Evolutionary conservation across 2,329 filamentous ascomycete species (phyloP).

Genomic region (Coniochaeta pulveracea): DNA sequence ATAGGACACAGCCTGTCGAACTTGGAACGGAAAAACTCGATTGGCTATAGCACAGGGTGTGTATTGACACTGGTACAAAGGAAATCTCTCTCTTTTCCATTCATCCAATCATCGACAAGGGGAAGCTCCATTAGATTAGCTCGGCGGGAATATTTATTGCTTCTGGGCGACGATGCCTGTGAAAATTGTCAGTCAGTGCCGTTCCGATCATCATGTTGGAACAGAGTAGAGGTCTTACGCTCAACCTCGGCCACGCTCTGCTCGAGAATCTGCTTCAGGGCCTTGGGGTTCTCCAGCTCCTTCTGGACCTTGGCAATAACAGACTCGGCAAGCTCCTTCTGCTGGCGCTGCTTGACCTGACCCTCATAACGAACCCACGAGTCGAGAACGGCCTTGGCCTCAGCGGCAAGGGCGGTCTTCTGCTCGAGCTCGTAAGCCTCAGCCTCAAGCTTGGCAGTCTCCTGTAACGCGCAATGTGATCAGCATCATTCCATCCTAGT

Average conservation of each 20-base stretch:
- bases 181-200: neutral
- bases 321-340: constrained; percentile 85
- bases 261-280: constrained; percentile 92
- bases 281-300: constrained; percentile 96
- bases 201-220: neutral
- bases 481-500: constrained; percentile 4
- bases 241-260: constrained; percentile 95
- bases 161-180: constrained; percentile 54
- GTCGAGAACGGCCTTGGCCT: constrained; percentile 93
- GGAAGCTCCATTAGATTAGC: too few species aligned
- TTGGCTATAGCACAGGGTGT: constrained; percentile 52
- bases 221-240: constrained; percentile 44
- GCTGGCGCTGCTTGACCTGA: constrained; percentile 98
- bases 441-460: constrained; percentile 93
- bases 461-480: constrained; percentile 39
- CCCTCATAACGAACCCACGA: constrained; percentile 98
- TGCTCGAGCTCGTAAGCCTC: constrained; percentile 97
- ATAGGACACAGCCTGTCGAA: too few species aligned
- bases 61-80: constrained; percentile 46
- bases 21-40: constrained; percentile 22
- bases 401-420: constrained; percentile 78
- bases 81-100: constrained; percentile 26
- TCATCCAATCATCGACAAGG: too few species aligned
- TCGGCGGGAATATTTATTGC: constrained; percentile 46
- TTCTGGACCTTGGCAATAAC: constrained; percentile 97